Evolutionary conservation across 2,329 filamentous ascomycete genomes (phyloP), one percentile per base, ranked within the genome.

Genomic region (Fusarium concolor): DNA sequence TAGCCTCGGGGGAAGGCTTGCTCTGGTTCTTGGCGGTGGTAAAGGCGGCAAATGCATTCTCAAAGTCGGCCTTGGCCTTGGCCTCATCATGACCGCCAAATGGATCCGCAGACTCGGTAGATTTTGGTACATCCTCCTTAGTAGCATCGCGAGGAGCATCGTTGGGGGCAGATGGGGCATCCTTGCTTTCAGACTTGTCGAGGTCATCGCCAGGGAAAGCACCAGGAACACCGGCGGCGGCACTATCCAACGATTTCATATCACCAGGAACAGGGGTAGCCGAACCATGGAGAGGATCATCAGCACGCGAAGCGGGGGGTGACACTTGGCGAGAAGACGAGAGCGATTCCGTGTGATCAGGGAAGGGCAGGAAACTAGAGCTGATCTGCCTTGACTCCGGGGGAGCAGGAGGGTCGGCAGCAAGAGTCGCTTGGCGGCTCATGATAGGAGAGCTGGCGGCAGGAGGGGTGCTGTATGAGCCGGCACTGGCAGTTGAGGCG

Each of bases 11-110:
- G 9, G 75, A 65, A 7, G 78, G 67, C 60, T 82, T 84, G 53
- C 81, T 82, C 63, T 83, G 83, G 49, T 76, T 79, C 72, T 86
- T 87, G 46, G 83, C 80, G 46, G 81, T 84, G 53, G 84, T 83
- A 72, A 96, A 95, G 57, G 89, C 90, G 42, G 91, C 92, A 81
- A 96, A 96, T 3, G 93, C 93, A 63, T 90, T 89, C 75, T 96
- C 93, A 71, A 96, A 96, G 72, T 96, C 93, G 49, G 92, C 89
- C 80, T 93, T 93, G 39, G 89, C 87, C 78, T 88, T 89, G 54
- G 82, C 83, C 58, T 86, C 81, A 56, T 87, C 84, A 62, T 85
- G 77, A 28, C 81, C 80, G 8, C 79, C 79, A 60, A 90, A 90
- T 9, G 86, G 83, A 69, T 87, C 86, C 33, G 75, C 68, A 42